These are phyloP conservation scores for Crepidotus variabilis DNA, from an alignment of 768 basidiomycete species.

Conservation along the genomic window DNA sequence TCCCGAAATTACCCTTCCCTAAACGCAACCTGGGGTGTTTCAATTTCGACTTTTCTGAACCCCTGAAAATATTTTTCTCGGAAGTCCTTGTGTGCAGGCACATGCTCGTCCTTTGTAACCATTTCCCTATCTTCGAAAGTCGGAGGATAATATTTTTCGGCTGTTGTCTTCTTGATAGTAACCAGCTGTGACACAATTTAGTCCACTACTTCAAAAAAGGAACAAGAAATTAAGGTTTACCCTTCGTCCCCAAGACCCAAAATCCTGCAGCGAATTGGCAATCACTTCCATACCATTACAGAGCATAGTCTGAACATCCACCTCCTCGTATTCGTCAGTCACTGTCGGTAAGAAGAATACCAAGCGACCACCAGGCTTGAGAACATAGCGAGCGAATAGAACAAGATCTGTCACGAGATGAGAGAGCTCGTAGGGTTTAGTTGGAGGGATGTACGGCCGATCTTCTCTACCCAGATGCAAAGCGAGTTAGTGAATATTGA, in stretches of 20 bases:
- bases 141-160: conserved; percentile 44
- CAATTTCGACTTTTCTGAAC: conserved; percentile 41
- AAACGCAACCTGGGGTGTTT: too few relatives aligned
- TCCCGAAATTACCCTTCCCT: too few relatives aligned
- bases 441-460: conserved; percentile 83
- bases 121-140: conserved; percentile 38
- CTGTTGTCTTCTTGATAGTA: conserved; percentile 75
- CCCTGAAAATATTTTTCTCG: conserved; percentile 84
- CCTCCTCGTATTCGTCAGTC: conserved; percentile 83
- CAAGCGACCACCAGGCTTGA: conserved; percentile 82
- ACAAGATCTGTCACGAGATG: conserved; percentile 81
- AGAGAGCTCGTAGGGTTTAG: conserved; percentile 88
- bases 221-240: conserved; percentile 40
- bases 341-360: conserved; percentile 96
- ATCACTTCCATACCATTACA: conserved; percentile 87
- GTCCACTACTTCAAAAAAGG: not conserved
- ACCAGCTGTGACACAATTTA: conserved; percentile 56
- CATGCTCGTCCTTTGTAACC: conserved; percentile 24
- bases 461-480: conserved; percentile 36
- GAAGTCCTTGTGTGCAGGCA: conserved; percentile 89
- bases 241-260: conserved; percentile 92
- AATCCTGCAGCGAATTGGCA: conserved; percentile 88
- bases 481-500: not conserved
- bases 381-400: conserved; percentile 72
- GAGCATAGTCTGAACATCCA: conserved; percentile 76